Percentiles rank a stretch among this genome's conserved stretches.
Conservation (phyloP, 1,284 basidiomycete genomes). For the Salmacisia buchloeana region DNA sequence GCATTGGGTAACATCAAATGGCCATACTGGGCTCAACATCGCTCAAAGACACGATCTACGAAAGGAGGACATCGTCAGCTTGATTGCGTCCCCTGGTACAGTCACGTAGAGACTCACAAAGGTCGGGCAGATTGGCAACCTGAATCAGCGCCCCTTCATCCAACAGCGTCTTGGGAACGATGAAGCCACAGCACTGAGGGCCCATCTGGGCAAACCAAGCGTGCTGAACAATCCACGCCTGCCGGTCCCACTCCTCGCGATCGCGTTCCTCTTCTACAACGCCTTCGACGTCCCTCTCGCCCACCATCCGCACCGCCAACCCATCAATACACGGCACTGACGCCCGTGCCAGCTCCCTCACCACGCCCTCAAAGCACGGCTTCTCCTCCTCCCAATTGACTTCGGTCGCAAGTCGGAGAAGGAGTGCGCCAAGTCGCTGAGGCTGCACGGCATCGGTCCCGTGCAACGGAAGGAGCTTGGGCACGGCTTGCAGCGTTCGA, state of each 20-base stretch:
- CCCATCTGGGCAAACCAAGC: slow-evolving; percentile 40
- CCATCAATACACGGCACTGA: slow-evolving; percentile 67
- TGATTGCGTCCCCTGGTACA: too few relatives aligned
- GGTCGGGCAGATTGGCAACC: slow-evolving; percentile 41
- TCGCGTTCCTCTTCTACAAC: slow-evolving; percentile 4
- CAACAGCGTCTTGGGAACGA: slow-evolving; percentile 14
- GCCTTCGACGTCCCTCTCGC: slow-evolving; percentile 9
- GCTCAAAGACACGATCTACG: slow-evolving; percentile 45
- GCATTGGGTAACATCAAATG: not conserved
- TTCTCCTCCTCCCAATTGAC: slow-evolving; percentile 82
- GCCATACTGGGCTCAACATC: slow-evolving; percentile 32
- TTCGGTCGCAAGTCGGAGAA: slow-evolving; percentile 54
- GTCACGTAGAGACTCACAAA: slow-evolving; percentile 24
- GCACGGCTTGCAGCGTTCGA: slow-evolving; percentile 68
- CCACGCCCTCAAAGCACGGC: slow-evolving; percentile 76
- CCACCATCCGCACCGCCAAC: slow-evolving; percentile 74
- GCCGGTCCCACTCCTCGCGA: slow-evolving; percentile 13
- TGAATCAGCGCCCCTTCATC: slow-evolving; percentile 22
- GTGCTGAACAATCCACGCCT: slow-evolving; percentile 23
- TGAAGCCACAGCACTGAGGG: slow-evolving; percentile 10
- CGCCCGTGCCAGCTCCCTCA: slow-evolving; percentile 67
- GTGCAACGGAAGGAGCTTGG: slow-evolving; percentile 74
- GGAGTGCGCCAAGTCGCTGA: slow-evolving; percentile 26
- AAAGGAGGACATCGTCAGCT: not conserved
- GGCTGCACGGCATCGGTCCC: slow-evolving; percentile 72